Percentiles rank a stretch among this genome's conserved stretches.
Evolutionary conservation across 495 filamentous ascomycete genomes (phyloP).

Genomic region (Aeminium ludgeri): DNA sequence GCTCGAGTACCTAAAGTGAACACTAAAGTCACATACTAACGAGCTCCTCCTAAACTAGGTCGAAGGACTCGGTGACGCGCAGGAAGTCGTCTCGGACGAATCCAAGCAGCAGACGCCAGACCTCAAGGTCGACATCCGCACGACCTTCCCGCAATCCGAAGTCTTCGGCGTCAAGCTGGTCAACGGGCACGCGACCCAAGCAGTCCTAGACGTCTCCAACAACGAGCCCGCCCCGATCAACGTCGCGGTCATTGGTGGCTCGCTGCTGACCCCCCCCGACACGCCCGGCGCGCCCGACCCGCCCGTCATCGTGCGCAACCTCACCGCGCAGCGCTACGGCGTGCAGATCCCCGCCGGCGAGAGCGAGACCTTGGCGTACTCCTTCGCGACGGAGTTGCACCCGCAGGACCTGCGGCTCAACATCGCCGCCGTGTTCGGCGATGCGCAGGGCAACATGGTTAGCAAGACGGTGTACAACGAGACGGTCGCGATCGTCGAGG

Average conservation of each 20-base stretch:
- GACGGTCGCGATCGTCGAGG: conserved; percentile 78
- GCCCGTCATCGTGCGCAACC: conserved; percentile 54
- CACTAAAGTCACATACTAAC: conserved; percentile 13
- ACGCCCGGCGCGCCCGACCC: conserved; percentile 32
- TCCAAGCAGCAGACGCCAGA: conserved; percentile 27
- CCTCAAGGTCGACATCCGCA: conserved; percentile 56
- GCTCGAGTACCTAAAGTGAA: background rate
- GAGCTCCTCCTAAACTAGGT: conserved; percentile 18
- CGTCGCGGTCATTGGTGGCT: conserved; percentile 62
- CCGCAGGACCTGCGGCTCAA: conserved; percentile 74
- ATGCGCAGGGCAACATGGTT: conserved; percentile 48
- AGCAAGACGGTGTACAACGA: conserved; percentile 71
- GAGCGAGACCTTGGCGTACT: conserved; percentile 59
- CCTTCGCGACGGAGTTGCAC: conserved; percentile 80
- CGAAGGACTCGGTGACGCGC: conserved; percentile 32
- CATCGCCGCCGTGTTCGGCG: conserved; percentile 55
- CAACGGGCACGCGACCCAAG: conserved; percentile 76
- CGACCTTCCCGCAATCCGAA: conserved; percentile 72
- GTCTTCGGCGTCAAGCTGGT: conserved; percentile 92
- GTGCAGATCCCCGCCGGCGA: conserved; percentile 62
- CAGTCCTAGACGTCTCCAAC: conserved; percentile 69
- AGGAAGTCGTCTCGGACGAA: conserved; percentile 22
- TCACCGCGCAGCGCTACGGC: conserved; percentile 60
- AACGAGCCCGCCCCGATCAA: conserved; percentile 60
- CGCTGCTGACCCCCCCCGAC: conserved; percentile 39